Base-by-base conservation (phyloP, 257 asterid species). In the Orobanche coerulescens region DNA sequence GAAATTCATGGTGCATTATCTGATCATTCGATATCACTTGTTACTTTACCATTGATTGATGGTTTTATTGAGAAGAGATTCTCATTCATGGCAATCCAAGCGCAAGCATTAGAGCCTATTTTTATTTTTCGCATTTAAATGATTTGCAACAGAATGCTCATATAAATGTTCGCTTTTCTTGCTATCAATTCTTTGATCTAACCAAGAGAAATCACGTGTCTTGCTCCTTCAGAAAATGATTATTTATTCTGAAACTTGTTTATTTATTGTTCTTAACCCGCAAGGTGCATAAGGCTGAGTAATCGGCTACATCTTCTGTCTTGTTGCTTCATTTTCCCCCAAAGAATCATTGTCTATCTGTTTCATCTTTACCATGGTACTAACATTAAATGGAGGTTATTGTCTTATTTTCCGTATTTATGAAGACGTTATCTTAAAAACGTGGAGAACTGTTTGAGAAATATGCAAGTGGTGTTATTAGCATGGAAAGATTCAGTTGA, bases 1-100 rank as follows among this genome's bases (percentile, higher is more conserved):
- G 44, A 34, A 15, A 48, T 44, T 50, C 71, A 63, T 64, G 79
- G 84, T 73, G 61, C 61, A 63, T 36, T 36, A 60, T 49, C 33
- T 56, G 65, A 58, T 59, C 63, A 37, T 42, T 12, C 34, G 42
- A 52, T 66, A 46, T 70, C 7, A 15, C 4, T 14, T 52, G 37
- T 48, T 19, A 25, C 15, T 54, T 64, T 52, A 39, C 65, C 44
- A 8, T 65, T n/a, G 1, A 28, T 33, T 62, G 44, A 50, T 58
- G 47, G 14, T 49, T 68, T 49, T 63, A 34, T 25, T 40, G 52
- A 30, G 19, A 33, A 58, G 55, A 64, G 58, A 58, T 64, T 19
- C 64, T 56, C 24, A n/a, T 66, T 46, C 18, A 5, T 54, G 49
- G 55, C 22, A 34, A 24, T 4, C 20, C 2, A 48, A 56, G n/a